Conservation (phyloP, 139 green algal genomes). For the Astrephomene gubernaculifera region DNA sequence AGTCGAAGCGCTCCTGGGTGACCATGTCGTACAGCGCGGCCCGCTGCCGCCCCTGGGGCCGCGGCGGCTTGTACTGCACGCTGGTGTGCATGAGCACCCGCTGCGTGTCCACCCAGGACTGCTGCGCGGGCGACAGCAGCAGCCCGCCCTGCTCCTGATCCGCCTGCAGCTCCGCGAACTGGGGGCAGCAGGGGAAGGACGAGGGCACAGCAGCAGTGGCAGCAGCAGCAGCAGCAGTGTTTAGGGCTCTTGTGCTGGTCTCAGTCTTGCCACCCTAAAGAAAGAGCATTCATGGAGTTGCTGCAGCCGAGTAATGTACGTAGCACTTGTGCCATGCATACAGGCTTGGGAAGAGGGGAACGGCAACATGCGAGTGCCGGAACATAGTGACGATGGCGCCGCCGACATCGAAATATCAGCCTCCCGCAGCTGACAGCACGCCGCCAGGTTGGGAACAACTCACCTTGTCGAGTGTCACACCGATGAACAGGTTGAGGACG, state of each 20-base stretch:
- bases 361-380: too few species aligned
- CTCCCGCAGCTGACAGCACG: background rate
- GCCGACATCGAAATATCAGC: background rate
- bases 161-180: conserved; percentile 80
- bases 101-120: conserved; percentile 13
- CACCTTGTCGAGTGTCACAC: conserved; percentile 49
- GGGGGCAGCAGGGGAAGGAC: background rate
- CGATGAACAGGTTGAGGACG: conserved; percentile 58
- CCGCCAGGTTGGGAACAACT: too few species aligned
- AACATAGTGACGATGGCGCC: too few species aligned
- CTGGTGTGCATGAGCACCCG: background rate
- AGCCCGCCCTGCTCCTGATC: conserved; percentile 6
- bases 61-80: background rate
- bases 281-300: too few species aligned
- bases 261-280: too few species aligned
- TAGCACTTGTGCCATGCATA: too few species aligned
- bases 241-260: too few species aligned
- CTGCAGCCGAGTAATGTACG: too few species aligned
- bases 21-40: conserved; percentile 57
- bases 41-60: conserved; percentile 35
- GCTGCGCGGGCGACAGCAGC: conserved; percentile 23
- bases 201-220: background rate
- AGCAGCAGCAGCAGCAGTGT: too few species aligned
- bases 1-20: conserved; percentile 57
- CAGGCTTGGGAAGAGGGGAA: too few species aligned